Conservation (phyloP, 2,329 filamentous ascomycete species). For the Incumbomyces delicatus region DNA sequence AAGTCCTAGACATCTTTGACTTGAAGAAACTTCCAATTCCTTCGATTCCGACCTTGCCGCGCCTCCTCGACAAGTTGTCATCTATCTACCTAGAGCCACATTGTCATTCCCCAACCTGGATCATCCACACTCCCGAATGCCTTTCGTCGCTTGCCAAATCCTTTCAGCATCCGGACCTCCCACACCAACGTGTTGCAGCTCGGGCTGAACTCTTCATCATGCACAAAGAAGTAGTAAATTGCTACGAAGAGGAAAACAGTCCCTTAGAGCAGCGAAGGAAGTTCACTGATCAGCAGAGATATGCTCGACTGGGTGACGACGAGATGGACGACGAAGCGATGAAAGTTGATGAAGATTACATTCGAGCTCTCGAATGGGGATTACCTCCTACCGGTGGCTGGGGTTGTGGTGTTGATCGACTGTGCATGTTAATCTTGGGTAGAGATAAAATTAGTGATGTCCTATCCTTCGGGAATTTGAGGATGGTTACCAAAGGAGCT, state of each 20-base stretch:
- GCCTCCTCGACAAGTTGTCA: slow-evolving; percentile 73
- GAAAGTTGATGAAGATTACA: slow-evolving; percentile 66
- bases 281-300: slow-evolving; percentile 53
- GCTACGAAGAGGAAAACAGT: slow-evolving; percentile 97
- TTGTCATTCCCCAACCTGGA: slow-evolving; percentile 61
- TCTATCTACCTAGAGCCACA: slow-evolving; percentile 66
- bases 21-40: slow-evolving; percentile 42
- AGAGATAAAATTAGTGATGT: slow-evolving; percentile 73
- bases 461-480: slow-evolving; percentile 76
- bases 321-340: slow-evolving; percentile 39
- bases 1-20: slow-evolving; percentile 48
- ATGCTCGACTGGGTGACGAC: slow-evolving; percentile 23
- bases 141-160: slow-evolving; percentile 89
- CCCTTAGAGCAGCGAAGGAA: slow-evolving; percentile 78
- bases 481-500: slow-evolving; percentile 33
- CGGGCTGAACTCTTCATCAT: slow-evolving; percentile 77
- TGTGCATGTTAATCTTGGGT: slow-evolving; percentile 84
- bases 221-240: slow-evolving; percentile 79
- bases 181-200: slow-evolving; percentile 64
- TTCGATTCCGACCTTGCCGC: slow-evolving; percentile 47
- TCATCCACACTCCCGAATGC: slow-evolving; percentile 79
- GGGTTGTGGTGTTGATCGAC: slow-evolving; percentile 84
- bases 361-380: slow-evolving; percentile 75
- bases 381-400: slow-evolving; percentile 94
- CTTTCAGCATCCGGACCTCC: slow-evolving; percentile 52